phyloP scores from a whole-genome alignment of 495 filamentous ascomycete species.

The Penicillium chermesinum region DNA sequence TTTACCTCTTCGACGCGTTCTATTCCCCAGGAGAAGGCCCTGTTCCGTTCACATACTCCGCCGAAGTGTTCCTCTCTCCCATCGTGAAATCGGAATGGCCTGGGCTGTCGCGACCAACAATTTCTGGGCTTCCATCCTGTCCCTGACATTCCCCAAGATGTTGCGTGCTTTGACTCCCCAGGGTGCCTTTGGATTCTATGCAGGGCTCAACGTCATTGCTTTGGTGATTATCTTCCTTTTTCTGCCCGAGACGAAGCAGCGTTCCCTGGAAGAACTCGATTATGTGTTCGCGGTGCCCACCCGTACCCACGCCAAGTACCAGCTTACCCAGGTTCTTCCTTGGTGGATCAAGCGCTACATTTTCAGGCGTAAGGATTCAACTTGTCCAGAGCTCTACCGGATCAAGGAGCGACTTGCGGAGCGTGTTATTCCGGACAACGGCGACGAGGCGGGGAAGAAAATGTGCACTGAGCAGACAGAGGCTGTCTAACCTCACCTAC shows the following conservation, averaged over 20 bases:
- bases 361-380: slow-evolving; percentile 33
- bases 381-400: slow-evolving; percentile 44
- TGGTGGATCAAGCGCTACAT: slow-evolving; percentile 51
- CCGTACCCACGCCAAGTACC: slow-evolving; percentile 43
- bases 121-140: slow-evolving; percentile 61
- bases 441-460: too few relatives aligned
- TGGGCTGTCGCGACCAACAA: slow-evolving; percentile 66
- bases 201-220: slow-evolving; percentile 57
- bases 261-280: slow-evolving; percentile 52
- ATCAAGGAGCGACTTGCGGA: too few relatives aligned
- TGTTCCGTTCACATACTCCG: slow-evolving; percentile 76
- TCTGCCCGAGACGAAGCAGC: slow-evolving; percentile 62
- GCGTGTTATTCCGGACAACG: too few relatives aligned
- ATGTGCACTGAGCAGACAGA: too few relatives aligned
- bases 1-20: slow-evolving; percentile 67
- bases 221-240: slow-evolving; percentile 63
- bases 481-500: too few relatives aligned
- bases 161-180: slow-evolving; percentile 44
- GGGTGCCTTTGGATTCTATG: slow-evolving; percentile 58
- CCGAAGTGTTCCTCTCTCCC: slow-evolving; percentile 70
- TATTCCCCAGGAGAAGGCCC: slow-evolving; percentile 79
- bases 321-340: slow-evolving; percentile 42
- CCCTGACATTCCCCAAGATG: slow-evolving; percentile 61
- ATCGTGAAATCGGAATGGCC: slow-evolving; percentile 71
- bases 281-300: slow-evolving; percentile 53